phyloP scores from a whole-genome alignment of 306 rosid species.

The Neltuma alba region DNA sequence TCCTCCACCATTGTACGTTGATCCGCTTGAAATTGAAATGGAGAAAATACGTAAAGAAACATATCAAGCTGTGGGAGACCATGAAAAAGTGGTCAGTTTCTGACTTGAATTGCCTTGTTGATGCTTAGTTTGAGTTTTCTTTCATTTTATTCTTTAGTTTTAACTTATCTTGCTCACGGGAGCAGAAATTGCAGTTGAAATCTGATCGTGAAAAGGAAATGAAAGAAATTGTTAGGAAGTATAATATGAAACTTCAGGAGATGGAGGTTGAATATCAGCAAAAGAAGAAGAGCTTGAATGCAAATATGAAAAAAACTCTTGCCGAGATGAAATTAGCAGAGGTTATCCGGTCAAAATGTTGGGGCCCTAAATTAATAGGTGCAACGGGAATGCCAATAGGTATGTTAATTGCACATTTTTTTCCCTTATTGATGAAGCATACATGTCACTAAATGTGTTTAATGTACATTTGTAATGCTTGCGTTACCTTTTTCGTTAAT shows the following conservation, averaged over 20 bases:
- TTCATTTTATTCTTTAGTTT: not conserved
- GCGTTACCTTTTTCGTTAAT: not conserved
- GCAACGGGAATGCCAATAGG: not conserved
- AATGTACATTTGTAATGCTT: not conserved
- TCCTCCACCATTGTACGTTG: not conserved
- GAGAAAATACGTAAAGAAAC: not conserved
- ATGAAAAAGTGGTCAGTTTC: not conserved
- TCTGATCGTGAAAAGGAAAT: not conserved
- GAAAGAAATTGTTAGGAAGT: not conserved
- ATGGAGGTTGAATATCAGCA: not conserved
- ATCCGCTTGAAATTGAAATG: not conserved
- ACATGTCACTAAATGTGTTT: not conserved
- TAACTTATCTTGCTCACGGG: not conserved
- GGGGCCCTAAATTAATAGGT: not conserved
- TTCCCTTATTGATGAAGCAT: not conserved
- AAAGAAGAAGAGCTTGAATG: not conserved
- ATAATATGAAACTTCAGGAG: not conserved
- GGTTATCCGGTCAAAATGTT: not conserved
- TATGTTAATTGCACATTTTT: not conserved
- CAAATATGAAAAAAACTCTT: not conserved
- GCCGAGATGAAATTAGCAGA: not conserved
- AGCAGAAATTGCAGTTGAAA: slow-evolving; percentile 1
- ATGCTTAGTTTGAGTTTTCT: not conserved
- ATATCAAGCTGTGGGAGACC: not conserved
- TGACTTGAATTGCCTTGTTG: not conserved